Conservation (phyloP, 2,329 filamentous ascomycete species). For the Tolypocladium endophyticum region DNA sequence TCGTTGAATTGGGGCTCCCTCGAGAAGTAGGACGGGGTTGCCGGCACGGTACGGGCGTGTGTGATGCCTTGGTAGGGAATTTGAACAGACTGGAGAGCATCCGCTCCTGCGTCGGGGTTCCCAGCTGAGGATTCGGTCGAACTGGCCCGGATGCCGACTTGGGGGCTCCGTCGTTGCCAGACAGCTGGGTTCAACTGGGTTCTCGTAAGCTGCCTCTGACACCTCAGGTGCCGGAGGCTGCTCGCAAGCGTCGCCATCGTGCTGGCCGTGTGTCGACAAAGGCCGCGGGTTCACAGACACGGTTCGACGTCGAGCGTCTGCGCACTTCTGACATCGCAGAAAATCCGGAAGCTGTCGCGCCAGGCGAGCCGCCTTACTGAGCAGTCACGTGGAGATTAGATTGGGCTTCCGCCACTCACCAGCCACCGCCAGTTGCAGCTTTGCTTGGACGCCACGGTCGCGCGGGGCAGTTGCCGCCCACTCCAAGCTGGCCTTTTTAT, state of each 20-base stretch:
- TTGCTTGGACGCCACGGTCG: constrained; percentile 11
- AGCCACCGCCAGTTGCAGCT: constrained; percentile 7
- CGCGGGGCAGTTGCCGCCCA: constrained; percentile 23
- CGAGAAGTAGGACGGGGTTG: constrained; percentile 91
- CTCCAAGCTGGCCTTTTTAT: constrained; percentile 9
- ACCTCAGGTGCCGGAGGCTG: constrained; percentile 24
- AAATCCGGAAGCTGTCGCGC: not conserved
- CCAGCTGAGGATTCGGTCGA: constrained; percentile 9
- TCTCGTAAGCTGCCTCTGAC: constrained; percentile 17
- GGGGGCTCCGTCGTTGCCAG: constrained; percentile 12
- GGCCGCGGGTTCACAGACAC: constrained; percentile 10
- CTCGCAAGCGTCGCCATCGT: constrained; percentile 24
- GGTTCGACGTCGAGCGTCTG: constrained; percentile 5
- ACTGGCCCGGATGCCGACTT: constrained; percentile 14
- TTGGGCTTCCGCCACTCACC: constrained; percentile 5
- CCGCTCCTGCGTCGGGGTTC: constrained; percentile 5
- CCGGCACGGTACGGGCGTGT: constrained; percentile 67
- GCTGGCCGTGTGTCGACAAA: constrained; percentile 11
- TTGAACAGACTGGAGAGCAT: constrained; percentile 11
- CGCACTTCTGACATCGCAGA: not conserved
- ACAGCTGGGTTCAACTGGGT: constrained; percentile 18
- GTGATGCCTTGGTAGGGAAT: constrained; percentile 20
- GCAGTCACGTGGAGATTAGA: constrained; percentile 13
- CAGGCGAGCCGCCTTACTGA: not conserved
- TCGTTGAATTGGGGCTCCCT: constrained; percentile 80